These are phyloP conservation scores for Phylloporus sp. DNA, from an alignment of 768 basidiomycete genomes.

Conservation along the genomic window DNA sequence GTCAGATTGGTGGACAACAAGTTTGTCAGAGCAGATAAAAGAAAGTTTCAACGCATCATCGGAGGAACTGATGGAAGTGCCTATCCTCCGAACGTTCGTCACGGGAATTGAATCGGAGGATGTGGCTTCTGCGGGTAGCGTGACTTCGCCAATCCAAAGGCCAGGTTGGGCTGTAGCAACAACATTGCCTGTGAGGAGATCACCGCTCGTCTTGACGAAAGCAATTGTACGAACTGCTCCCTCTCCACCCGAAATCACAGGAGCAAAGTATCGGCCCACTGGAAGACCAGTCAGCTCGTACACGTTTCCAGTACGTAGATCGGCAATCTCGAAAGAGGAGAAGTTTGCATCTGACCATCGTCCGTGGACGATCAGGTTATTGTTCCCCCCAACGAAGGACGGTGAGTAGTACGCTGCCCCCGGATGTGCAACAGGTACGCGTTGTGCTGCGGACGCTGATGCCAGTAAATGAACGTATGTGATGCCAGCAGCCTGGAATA, in stretches of 20 bases:
- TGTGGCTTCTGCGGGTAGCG: slow-evolving; percentile 36
- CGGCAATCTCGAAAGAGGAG: slow-evolving; percentile 60
- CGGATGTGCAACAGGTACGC: slow-evolving; percentile 44
- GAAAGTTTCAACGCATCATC: slow-evolving; percentile 45
- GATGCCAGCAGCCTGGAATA: slow-evolving; percentile 64
- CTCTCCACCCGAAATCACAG: slow-evolving; percentile 44
- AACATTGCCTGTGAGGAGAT: slow-evolving; percentile 54
- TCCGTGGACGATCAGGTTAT: slow-evolving; percentile 52
- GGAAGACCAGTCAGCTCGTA: slow-evolving; percentile 55
- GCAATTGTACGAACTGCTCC: slow-evolving; percentile 47
- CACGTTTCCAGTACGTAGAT: slow-evolving; percentile 39
- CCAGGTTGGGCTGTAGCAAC: slow-evolving; percentile 61
- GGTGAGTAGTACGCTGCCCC: slow-evolving; percentile 61
- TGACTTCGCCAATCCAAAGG: slow-evolving; percentile 59
- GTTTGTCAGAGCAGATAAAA: slow-evolving; percentile 52
- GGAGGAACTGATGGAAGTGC: slow-evolving; percentile 42
- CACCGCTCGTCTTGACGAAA: slow-evolving; percentile 59
- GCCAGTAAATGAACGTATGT: slow-evolving; percentile 24
- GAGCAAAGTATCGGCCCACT: slow-evolving; percentile 59
- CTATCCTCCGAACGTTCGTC: slow-evolving; percentile 45
- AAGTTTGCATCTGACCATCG: slow-evolving; percentile 65
- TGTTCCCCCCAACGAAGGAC: slow-evolving; percentile 42
- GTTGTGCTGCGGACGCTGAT: slow-evolving; percentile 31
- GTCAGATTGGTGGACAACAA: slow-evolving; percentile 56
- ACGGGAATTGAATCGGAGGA: slow-evolving; percentile 34